These are phyloP conservation scores for Eustoma russellianum DNA, from an alignment of 257 asterid genomes.

Conservation along the genomic window DNA sequence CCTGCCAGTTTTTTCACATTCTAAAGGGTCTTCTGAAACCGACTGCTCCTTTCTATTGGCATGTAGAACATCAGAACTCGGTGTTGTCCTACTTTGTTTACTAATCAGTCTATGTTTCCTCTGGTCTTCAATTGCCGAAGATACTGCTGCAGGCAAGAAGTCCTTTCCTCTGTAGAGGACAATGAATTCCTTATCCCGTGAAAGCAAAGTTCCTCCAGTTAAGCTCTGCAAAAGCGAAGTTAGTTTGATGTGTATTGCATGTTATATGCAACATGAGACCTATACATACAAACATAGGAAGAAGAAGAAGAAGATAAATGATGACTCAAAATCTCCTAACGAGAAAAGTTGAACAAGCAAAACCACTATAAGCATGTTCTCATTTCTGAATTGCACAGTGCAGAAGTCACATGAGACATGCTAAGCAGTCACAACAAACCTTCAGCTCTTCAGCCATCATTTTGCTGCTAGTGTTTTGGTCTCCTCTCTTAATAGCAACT, in stretches of 20 bases:
- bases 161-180: slow-evolving; percentile 94
- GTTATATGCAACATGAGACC: slow-evolving; percentile 8
- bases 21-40: slow-evolving; percentile 19
- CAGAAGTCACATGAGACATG: background rate
- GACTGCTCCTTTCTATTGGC: slow-evolving; percentile 17
- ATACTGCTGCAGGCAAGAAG: slow-evolving; percentile 83
- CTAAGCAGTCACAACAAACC: slow-evolving; percentile 36
- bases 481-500: slow-evolving; percentile 92
- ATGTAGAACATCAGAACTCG: slow-evolving; percentile 10
- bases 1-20: slow-evolving; percentile 24
- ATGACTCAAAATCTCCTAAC: no score
- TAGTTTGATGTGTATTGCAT: slow-evolving; percentile 19
- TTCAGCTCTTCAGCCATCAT: slow-evolving; percentile 97
- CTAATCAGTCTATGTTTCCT: slow-evolving; percentile 39
- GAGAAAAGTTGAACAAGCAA: no score
- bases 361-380: background rate
- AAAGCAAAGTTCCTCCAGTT: slow-evolving; percentile 90
- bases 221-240: slow-evolving; percentile 53
- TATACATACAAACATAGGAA: slow-evolving; percentile 1
- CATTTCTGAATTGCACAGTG: background rate
- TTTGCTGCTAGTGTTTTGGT: slow-evolving; percentile 77
- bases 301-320: background rate
- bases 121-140: slow-evolving; percentile 79
- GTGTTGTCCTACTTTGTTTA: slow-evolving; percentile 17
- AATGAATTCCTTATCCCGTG: slow-evolving; percentile 89